Evolutionary conservation across 2,329 filamentous ascomycete genomes (phyloP).

Genomic region (Ascochyta pisi): DNA sequence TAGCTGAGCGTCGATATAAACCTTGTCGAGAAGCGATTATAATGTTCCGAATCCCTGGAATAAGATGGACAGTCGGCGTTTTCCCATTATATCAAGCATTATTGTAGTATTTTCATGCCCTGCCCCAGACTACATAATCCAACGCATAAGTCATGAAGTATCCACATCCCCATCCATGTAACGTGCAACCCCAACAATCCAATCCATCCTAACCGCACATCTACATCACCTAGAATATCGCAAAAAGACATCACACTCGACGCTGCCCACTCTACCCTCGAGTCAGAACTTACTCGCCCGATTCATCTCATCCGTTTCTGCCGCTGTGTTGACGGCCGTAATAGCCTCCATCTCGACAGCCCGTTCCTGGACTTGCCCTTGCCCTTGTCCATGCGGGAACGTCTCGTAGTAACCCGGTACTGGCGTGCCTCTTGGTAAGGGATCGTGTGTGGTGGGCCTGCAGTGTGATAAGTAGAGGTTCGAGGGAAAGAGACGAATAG

Average conservation of each 20-base stretch:
- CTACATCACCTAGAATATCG: neutral
- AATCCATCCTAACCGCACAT: neutral
- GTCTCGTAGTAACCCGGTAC: slow-evolving; percentile 8
- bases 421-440: neutral
- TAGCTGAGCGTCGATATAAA: too few relatives aligned
- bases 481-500: too few relatives aligned
- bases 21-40: too few relatives aligned
- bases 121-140: too few relatives aligned
- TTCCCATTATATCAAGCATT: too few relatives aligned
- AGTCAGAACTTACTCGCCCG: slow-evolving; percentile 9
- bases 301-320: neutral
- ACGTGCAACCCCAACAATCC: neutral
- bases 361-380: neutral
- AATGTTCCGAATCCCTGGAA: too few relatives aligned
- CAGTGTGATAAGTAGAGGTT: neutral
- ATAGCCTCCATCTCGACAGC: slow-evolving; percentile 14
- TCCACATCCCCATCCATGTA: too few relatives aligned
- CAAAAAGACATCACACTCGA: neutral
- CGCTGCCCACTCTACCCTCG: neutral
- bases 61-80: too few relatives aligned
- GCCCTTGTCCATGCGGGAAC: neutral
- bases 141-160: too few relatives aligned
- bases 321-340: neutral
- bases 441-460: neutral
- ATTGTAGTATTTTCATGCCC: neutral